A percentile compares a stretch with the other conserved stretches of the same genome.
Conservation (phyloP, 2,329 filamentous ascomycete genomes). For the Paraphaeosphaeria sporulosa region DNA sequence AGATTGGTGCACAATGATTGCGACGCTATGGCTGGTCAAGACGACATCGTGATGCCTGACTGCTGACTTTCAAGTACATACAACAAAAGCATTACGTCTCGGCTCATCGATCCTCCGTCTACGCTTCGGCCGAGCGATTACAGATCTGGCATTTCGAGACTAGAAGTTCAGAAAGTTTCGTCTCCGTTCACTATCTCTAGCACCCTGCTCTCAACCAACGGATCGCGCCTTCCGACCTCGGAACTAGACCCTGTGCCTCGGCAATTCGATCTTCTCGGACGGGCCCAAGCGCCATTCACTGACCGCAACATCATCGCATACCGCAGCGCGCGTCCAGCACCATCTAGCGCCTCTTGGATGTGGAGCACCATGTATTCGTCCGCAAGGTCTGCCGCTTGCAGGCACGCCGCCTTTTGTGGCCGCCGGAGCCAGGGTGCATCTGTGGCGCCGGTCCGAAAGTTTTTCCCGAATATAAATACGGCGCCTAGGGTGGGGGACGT, state of each 20-base stretch:
- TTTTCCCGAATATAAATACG: constrained; percentile 15
- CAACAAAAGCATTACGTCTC: no score
- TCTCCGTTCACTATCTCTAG: not conserved
- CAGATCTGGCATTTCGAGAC: no score
- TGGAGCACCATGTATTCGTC: constrained; percentile 16
- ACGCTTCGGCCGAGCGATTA: no score
- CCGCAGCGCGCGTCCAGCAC: constrained; percentile 4
- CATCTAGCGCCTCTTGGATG: constrained; percentile 9
- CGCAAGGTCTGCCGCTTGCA: constrained; percentile 25
- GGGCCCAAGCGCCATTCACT: constrained; percentile 13
- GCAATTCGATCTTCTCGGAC: constrained; percentile 6
- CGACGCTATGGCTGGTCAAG: no score
- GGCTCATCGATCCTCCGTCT: no score
- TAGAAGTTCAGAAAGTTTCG: not conserved
- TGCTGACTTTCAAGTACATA: no score
- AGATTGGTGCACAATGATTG: no score
- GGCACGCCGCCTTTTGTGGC: constrained; percentile 10
- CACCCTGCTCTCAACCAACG: not conserved
- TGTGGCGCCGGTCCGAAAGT: constrained; percentile 16
- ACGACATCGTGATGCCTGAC: no score
- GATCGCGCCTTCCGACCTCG: constrained; percentile 4
- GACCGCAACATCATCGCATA: constrained; percentile 8
- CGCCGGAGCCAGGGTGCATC: constrained; percentile 10
- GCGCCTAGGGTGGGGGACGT: not conserved
- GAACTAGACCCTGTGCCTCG: constrained; percentile 14